phyloP scores from a whole-genome alignment of 345 rosid species.

The Corchorus capsularis region DNA sequence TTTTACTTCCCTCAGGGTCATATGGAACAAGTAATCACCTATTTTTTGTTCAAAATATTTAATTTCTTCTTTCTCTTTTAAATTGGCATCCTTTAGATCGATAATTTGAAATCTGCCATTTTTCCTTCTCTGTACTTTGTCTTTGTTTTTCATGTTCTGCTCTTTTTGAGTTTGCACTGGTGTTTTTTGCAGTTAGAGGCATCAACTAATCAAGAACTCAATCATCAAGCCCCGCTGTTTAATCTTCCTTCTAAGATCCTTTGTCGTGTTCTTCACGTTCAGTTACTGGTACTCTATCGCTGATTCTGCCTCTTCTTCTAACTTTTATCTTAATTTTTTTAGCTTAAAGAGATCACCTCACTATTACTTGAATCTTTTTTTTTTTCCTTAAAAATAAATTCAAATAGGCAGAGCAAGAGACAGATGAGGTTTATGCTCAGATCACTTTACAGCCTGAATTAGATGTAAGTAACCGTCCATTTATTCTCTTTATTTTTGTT shows the following conservation, averaged over 20 bases:
- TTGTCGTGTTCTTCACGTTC: constrained; percentile 63
- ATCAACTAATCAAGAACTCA: constrained; percentile 76
- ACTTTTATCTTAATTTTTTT: not conserved
- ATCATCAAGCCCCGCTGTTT: constrained; percentile 59
- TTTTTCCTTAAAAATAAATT: not conserved
- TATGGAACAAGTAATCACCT: constrained; percentile 60
- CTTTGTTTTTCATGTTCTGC: constrained; percentile 7
- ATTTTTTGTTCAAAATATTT: not conserved
- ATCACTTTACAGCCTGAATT: constrained; percentile 72
- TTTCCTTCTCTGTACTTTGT: not conserved
- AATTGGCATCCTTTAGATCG: not conserved
- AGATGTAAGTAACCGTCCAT: constrained; percentile 47
- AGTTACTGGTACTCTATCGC: constrained; percentile 52
- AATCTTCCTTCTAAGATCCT: constrained; percentile 80
- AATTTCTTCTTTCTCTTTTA: not conserved
- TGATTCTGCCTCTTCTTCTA: constrained; percentile 4
- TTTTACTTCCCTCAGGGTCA: constrained; percentile 80
- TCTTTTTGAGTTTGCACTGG: constrained; percentile 11
- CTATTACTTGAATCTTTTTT: constrained; percentile 2
- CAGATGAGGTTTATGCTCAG: constrained; percentile 92
- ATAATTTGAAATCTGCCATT: constrained; percentile 5
- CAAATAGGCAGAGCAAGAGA: constrained; percentile 71
- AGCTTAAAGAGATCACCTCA: not conserved
- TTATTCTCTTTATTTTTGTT: not conserved
- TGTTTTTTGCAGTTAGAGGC: constrained; percentile 65